Evolutionary conservation across 768 basidiomycete species (phyloP).

Genomic region (Lactifluus echinatus): DNA sequence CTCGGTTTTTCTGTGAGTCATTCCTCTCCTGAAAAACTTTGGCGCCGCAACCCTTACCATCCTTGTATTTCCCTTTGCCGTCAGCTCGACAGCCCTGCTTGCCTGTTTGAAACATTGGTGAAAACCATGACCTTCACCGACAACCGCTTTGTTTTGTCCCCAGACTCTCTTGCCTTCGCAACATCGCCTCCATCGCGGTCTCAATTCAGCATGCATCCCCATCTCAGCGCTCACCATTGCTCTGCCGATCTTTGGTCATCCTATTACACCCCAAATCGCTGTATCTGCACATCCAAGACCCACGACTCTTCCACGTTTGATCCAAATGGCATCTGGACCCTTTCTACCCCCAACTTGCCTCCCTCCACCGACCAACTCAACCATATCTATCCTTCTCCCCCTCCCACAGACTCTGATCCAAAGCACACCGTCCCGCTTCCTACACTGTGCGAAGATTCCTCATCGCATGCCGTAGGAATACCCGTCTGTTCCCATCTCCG

Average conservation of each 20-base stretch:
- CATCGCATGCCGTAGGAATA: neutral
- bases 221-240: neutral
- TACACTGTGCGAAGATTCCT: slow-evolving; percentile 6
- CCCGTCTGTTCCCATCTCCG: neutral
- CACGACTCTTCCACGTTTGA: slow-evolving; percentile 16
- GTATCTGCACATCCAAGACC: slow-evolving; percentile 6
- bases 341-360: neutral
- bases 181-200: slow-evolving; percentile 10
- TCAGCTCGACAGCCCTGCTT: slow-evolving; percentile 7
- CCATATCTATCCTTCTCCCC: slow-evolving; percentile 20
- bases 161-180: neutral
- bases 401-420: slow-evolving; percentile 20
- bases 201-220: slow-evolving; percentile 7
- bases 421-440: slow-evolving; percentile 22
- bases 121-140: slow-evolving; percentile 15
- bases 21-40: neutral
- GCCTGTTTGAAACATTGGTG: slow-evolving; percentile 16
- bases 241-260: slow-evolving; percentile 10
- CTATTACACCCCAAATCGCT: slow-evolving; percentile 15
- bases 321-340: slow-evolving; percentile 4
- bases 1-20: slow-evolving; percentile 11
- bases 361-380: slow-evolving; percentile 2
- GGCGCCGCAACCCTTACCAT: neutral
- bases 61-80: neutral
- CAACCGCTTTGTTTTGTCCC: slow-evolving; percentile 5